Evolutionary conservation across 495 filamentous ascomycete species (phyloP), one percentile per base, ranked within the genome.

Genomic region (Talaromyces stipitatus): DNA sequence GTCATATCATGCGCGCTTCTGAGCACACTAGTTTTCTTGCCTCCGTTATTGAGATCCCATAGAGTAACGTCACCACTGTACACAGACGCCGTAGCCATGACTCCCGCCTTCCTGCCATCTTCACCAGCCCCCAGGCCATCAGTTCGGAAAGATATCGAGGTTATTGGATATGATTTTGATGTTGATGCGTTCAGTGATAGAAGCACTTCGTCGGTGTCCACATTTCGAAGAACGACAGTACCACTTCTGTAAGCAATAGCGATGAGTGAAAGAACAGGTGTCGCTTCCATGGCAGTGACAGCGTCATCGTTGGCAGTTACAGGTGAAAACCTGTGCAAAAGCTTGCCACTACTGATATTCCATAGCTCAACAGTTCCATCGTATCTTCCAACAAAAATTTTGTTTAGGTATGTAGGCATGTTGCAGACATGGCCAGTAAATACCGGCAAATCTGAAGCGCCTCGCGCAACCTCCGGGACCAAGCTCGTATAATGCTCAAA

Each of bases 321-420:
- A 14, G 95, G 85, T 20, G 88, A 71, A 46, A 97, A 82, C 2
- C 89, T 91, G 66, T 97, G 88, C 24, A 99, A 78, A 26, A 95
- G 77, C 65, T 91, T 95, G 16, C 89, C 90, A 18, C 87, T 92
- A 66, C 86, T 91, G 54, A 97, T 71, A 66, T 99, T 99, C 95
- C 95, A 97, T 54, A 99, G 92, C 65, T 97, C 92, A 18, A 97
- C 82, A 67, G 80, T 83, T n/a, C 95, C 94, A 66, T 97, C 90
- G 57, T 76, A 78, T 58, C 89, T 83, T 4, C 90, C 94, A 30
- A 88, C 86, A 55, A 97, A 89, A 27, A 99, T 78, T 71, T 99
- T 99, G 76, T 97, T 99, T 23, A 97, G 72, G 69, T 87, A 97
- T 1, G 92, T 96, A 12, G 91, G 90, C 86, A 96, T 88, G 64